Base-by-base conservation (phyloP, 257 asterid genomes). In the Solanum lycopersicoides region DNA sequence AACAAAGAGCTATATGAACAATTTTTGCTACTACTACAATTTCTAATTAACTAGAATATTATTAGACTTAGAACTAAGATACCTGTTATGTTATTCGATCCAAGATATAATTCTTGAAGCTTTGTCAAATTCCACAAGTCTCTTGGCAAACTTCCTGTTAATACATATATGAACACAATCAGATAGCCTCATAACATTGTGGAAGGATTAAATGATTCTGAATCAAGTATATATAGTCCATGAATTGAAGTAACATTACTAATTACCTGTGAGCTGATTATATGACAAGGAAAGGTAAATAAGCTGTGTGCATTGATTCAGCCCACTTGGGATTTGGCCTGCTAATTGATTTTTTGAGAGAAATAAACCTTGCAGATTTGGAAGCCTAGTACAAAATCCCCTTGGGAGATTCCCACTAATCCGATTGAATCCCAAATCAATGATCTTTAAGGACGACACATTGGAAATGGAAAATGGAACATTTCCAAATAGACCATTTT, bases 201-300 rank as follows among this genome's bases (percentile, higher is more conserved):
- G 12, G 0, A 65, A 65, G 34, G 72, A 65, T 65, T 65, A 65
- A 5, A 65, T 25, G 35, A 65, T 65, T 25, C 73, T 65, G 73
- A 65, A 65, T 65, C 35, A 65, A 65, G 18, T 12, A 25, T 65
- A 28, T 25, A 25, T 5, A 65, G 72, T n/a, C 72, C 72, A 65
- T n/a, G 72, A n/a, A 65, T 65, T 65, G 72, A 65, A 65, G 10
- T 65, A 65, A 12, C 30, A 65, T 25, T 65, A n/a, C 20, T 3
- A 59, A 59, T 66, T 77, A 77, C 89, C 92, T 20, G 9, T 20
- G 42, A 91, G 50, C 65, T 4, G 47, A 37, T 91, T 91, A 16
- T 10, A 0, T 39, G 87, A 73, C 13, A 90, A 23, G 4, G 56
- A 23, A 7, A 88, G 20, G 41, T 25, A 3, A 53, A 12, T 35